phyloP scores from a whole-genome alignment of 257 asterid genomes.

The Striga asiatica region DNA sequence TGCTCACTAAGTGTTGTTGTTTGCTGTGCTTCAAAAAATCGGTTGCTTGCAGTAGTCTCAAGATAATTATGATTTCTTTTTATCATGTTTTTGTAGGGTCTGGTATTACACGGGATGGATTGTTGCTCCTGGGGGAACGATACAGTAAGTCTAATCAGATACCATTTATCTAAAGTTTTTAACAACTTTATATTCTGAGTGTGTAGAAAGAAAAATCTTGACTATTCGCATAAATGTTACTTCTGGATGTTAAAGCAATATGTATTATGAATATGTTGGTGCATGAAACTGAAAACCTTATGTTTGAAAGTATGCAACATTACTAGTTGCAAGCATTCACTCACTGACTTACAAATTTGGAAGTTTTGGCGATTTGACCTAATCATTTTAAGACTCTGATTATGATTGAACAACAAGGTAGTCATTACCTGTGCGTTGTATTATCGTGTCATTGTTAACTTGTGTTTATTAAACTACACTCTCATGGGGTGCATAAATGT shows the following conservation, averaged over 20 bases:
- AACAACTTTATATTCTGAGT: background rate
- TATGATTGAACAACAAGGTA: background rate
- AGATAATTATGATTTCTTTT: background rate
- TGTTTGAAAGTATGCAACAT: too few relatives aligned
- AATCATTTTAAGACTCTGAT: background rate
- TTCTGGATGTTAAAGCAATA: background rate
- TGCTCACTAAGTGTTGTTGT: background rate
- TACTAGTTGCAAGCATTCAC: too few relatives aligned
- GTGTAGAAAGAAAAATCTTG: background rate
- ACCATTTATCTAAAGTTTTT: background rate
- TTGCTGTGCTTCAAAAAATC: background rate
- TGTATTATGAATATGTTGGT: background rate
- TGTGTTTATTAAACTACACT: background rate
- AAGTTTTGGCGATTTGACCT: background rate
- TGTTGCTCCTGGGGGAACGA: conserved; percentile 70
- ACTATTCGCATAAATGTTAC: background rate
- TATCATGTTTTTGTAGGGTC: conserved; percentile 37
- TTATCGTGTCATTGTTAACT: background rate
- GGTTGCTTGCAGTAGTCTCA: background rate
- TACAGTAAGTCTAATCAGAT: conserved; percentile 35
- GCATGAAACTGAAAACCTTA: background rate
- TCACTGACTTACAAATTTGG: conserved; percentile 3
- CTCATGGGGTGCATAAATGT: background rate
- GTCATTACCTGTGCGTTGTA: background rate
- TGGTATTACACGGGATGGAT: conserved; percentile 79